Percentiles rank a stretch among this genome's conserved stretches.
Evolutionary conservation across 1,284 basidiomycete species (phyloP).

Genomic region (Cryptococcus neoformans): DNA sequence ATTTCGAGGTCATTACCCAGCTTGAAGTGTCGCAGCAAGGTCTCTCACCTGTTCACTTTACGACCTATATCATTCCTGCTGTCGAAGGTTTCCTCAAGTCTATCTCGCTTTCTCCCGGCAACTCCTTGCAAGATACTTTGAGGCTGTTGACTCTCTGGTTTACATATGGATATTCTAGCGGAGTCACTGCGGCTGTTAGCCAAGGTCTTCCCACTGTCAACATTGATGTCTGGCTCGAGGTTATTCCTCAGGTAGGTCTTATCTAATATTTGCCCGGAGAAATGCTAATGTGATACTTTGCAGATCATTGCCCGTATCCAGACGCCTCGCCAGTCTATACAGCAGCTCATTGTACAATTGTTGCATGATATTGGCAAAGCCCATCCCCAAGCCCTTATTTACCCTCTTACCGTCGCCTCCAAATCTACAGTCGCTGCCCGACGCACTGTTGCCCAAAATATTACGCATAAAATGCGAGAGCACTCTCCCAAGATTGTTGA

Average conservation of each 20-base stretch:
- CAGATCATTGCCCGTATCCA: conserved; percentile 99
- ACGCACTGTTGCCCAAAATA: conserved; percentile 76
- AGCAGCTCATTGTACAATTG: conserved; percentile 84
- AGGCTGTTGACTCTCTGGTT: conserved; percentile 97
- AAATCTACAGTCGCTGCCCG: conserved; percentile 87
- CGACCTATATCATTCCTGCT: conserved; percentile 87
- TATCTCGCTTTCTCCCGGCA: conserved; percentile 83
- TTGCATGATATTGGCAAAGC: conserved; percentile 91
- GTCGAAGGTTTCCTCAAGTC: conserved; percentile 98
- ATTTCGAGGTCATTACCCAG: conserved; percentile 90
- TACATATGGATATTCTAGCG: conserved; percentile 89
- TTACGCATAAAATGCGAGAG: conserved; percentile 93
- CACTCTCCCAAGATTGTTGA: conserved; percentile 87
- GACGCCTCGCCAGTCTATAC: conserved; percentile 83
- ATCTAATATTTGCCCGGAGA: not conserved
- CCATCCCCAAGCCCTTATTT: conserved; percentile 97
- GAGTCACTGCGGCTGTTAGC: conserved; percentile 86
- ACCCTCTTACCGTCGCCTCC: conserved; percentile 96
- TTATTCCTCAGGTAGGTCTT: conserved; percentile 81
- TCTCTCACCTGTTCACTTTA: conserved; percentile 67
- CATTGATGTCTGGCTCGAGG: conserved; percentile 98
- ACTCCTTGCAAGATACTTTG: conserved; percentile 92
- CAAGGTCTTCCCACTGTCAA: conserved; percentile 86
- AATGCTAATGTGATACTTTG: not conserved
- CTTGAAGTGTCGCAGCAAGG: conserved; percentile 72